These are phyloP conservation scores for Aegilops bicornis DNA, from an alignment of 176 grass and related monocot genomes.

Conservation along the genomic window DNA sequence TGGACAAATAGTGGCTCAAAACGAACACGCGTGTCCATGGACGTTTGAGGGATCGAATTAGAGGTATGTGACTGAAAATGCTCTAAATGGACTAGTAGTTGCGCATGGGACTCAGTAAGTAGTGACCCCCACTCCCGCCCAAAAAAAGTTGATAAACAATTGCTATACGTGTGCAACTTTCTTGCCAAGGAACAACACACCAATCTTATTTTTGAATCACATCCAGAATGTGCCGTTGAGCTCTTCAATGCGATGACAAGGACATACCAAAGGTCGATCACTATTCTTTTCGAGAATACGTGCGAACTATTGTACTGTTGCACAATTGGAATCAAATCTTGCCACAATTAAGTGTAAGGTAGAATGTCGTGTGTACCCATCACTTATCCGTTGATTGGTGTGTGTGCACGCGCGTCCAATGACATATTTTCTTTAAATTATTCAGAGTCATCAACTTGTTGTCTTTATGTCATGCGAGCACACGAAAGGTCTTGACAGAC, in stretches of 20 bases:
- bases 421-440: not conserved
- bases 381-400: not conserved
- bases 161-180: not conserved
- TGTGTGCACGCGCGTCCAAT: not conserved
- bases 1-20: no score
- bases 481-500: not conserved
- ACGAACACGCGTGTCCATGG: no score
- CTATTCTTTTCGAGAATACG: not conserved
- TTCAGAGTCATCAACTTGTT: not conserved
- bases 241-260: not conserved
- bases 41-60: no score
- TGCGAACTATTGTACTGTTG: constrained; percentile 23
- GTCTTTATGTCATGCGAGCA: not conserved
- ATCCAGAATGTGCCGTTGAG: not conserved
- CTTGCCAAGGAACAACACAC: not conserved
- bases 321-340: constrained; percentile 5
- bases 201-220: not conserved
- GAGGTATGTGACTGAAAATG: no score
- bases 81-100: not conserved
- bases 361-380: constrained; percentile 37
- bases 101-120: not conserved
- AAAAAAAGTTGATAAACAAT: not conserved
- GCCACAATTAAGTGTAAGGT: constrained; percentile 6
- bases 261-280: not conserved
- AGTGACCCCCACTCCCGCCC: not conserved